phyloP scores from a whole-genome alignment of 2,329 filamentous ascomycete species.

The Epichloe baconii region DNA sequence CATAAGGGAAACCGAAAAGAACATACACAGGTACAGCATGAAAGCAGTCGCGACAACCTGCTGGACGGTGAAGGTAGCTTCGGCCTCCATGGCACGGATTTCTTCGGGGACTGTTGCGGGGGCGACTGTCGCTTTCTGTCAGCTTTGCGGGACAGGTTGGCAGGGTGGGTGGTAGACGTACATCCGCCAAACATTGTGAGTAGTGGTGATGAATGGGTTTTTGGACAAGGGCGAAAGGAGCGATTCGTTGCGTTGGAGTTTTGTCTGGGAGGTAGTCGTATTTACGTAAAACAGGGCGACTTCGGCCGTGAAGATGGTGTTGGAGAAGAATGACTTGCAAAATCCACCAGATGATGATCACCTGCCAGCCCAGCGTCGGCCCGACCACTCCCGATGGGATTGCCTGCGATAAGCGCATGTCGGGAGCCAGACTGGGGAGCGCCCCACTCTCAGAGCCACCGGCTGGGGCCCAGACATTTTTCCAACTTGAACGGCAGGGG shows the following conservation, averaged over 20 bases:
- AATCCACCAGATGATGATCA: neutral
- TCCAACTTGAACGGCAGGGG: neutral
- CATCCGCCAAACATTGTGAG: slow-evolving; percentile 21
- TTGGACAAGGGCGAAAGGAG: neutral
- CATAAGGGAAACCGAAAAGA: neutral
- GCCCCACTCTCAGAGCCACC: neutral
- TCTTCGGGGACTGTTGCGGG: slow-evolving; percentile 58
- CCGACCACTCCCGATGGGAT: slow-evolving; percentile 10
- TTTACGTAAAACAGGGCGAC: slow-evolving; percentile 14
- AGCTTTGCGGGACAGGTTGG: slow-evolving; percentile 7
- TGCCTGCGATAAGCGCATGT: too few species aligned
- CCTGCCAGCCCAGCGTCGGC: slow-evolving; percentile 7
- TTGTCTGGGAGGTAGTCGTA: neutral
- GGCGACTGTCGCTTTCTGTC: slow-evolving; percentile 34
- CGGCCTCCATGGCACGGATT: slow-evolving; percentile 54
- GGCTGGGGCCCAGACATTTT: neutral
- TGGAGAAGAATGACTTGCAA: neutral
- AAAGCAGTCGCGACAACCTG: slow-evolving; percentile 51
- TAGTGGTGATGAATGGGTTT: neutral
- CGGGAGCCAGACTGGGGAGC: too few species aligned
- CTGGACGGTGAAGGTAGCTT: slow-evolving; percentile 55
- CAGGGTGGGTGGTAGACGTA: slow-evolving; percentile 20
- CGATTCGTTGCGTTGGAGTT: neutral
- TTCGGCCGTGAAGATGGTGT: slow-evolving; percentile 6
- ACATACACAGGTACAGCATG: slow-evolving; percentile 65